Evolutionary conservation across 2,329 filamentous ascomycete genomes (phyloP).

Genomic region (Hansfordia pulvinata): DNA sequence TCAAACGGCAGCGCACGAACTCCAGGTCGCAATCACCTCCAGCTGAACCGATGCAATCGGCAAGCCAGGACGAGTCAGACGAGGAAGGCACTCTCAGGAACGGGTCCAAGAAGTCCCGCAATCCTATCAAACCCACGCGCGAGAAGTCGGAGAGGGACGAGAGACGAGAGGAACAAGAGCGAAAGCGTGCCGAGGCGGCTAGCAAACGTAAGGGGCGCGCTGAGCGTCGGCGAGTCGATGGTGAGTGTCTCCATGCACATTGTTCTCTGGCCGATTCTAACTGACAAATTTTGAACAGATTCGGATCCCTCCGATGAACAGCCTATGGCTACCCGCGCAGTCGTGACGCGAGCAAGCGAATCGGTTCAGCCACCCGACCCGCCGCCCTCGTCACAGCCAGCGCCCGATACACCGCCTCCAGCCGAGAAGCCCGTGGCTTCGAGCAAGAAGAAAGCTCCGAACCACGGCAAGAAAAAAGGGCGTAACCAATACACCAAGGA

Average conservation of each 20-base stretch:
- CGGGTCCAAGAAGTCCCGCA: conserved; percentile 45
- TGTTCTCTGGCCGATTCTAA: conserved; percentile 15
- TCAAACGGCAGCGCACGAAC: conserved; percentile 73
- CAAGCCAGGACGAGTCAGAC: conserved; percentile 52
- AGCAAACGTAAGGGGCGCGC: conserved; percentile 72
- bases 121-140: conserved; percentile 41
- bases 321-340: conserved; percentile 30
- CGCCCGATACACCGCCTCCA: conserved; percentile 32
- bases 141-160: conserved; percentile 60
- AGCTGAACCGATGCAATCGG: conserved; percentile 30
- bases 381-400: conserved; percentile 29
- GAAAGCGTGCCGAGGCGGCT: conserved; percentile 58
- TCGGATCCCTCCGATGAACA: conserved; percentile 60
- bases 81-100: conserved; percentile 46
- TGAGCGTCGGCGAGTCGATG: conserved; percentile 69
- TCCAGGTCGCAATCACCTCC: conserved; percentile 58
- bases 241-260: conserved; percentile 29
- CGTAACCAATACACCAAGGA: conserved; percentile 78
- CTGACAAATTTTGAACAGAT: conserved; percentile 37
- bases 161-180: conserved; percentile 61
- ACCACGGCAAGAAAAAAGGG: conserved; percentile 54
- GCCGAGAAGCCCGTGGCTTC: conserved; percentile 25
- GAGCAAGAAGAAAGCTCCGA: conserved; percentile 46
- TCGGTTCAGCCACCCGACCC: conserved; percentile 22
- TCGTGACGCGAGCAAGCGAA: conserved; percentile 17